phyloP scores from a whole-genome alignment of 2,329 filamentous ascomycete genomes.

The Neurospora crassa region DNA sequence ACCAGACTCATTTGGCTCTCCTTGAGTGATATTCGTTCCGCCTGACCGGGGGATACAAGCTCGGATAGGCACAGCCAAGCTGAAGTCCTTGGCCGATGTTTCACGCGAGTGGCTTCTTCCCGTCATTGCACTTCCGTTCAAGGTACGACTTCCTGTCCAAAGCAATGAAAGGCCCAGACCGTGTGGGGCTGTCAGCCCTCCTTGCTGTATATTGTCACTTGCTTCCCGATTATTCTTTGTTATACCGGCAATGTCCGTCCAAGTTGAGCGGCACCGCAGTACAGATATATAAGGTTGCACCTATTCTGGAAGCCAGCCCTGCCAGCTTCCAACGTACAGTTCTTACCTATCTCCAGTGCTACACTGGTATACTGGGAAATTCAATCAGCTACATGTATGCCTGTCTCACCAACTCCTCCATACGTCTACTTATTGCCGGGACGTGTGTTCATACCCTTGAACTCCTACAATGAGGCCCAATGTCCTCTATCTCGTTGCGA shows the following conservation, averaged over 20 bases:
- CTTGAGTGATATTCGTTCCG: background rate
- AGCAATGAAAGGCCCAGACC: background rate
- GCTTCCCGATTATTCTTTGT: background rate
- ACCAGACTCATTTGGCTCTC: background rate
- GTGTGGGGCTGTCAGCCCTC: background rate
- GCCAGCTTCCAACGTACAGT: background rate
- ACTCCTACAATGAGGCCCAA: background rate
- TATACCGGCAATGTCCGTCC: background rate
- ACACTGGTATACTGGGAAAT: background rate
- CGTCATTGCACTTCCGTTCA: background rate
- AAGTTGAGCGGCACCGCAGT: background rate
- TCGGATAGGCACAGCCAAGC: background rate
- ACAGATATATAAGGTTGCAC: background rate
- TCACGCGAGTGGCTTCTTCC: background rate
- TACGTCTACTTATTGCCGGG: background rate
- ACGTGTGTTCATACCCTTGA: background rate
- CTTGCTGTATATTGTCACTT: background rate
- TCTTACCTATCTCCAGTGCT: background rate
- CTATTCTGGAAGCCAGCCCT: background rate
- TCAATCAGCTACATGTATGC: background rate
- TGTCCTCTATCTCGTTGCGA: background rate
- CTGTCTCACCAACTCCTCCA: background rate
- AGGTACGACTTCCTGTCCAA: background rate
- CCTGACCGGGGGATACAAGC: background rate
- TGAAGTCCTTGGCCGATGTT: background rate